Conservation (phyloP, 1,139 yeast species). For the Diutina mesorugosa region DNA sequence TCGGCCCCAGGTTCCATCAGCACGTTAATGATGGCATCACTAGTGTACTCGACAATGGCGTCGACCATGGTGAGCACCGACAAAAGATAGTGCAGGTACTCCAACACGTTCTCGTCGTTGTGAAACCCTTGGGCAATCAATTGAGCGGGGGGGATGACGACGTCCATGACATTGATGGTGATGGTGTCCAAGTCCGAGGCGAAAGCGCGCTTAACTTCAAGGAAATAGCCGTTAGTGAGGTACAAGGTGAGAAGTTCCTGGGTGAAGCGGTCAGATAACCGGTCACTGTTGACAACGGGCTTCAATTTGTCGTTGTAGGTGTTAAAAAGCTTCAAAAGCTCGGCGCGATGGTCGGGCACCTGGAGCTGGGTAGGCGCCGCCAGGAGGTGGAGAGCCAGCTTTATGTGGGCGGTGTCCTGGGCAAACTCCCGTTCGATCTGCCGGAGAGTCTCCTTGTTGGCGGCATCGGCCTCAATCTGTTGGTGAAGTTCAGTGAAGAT, state of each 20-base stretch:
- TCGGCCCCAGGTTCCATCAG: slow-evolving; percentile 9
- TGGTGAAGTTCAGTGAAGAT: background rate
- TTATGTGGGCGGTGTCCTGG: background rate
- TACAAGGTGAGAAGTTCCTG: background rate
- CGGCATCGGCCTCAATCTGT: background rate
- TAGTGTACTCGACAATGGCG: slow-evolving; percentile 17
- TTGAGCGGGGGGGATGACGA: background rate
- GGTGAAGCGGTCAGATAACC: background rate
- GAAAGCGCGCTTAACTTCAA: background rate
- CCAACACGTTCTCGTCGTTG: background rate
- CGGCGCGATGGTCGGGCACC: background rate
- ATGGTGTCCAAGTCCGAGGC: background rate
- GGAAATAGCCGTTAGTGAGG: slow-evolving; percentile 1
- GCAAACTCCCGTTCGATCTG: background rate
- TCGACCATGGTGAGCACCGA: slow-evolving; percentile 15
- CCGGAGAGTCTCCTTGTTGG: background rate
- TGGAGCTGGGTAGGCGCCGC: background rate
- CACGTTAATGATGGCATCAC: slow-evolving; percentile 14
- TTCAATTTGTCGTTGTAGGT: background rate
- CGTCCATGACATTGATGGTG: background rate
- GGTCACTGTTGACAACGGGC: background rate
- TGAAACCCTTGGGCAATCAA: background rate
- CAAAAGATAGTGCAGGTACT: slow-evolving; percentile 10
- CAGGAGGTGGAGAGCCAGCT: slow-evolving; percentile 1
- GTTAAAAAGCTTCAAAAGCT: background rate